phyloP scores from a whole-genome alignment of 2,329 filamentous ascomycete genomes.

The Gnomoniopsis sp. region DNA sequence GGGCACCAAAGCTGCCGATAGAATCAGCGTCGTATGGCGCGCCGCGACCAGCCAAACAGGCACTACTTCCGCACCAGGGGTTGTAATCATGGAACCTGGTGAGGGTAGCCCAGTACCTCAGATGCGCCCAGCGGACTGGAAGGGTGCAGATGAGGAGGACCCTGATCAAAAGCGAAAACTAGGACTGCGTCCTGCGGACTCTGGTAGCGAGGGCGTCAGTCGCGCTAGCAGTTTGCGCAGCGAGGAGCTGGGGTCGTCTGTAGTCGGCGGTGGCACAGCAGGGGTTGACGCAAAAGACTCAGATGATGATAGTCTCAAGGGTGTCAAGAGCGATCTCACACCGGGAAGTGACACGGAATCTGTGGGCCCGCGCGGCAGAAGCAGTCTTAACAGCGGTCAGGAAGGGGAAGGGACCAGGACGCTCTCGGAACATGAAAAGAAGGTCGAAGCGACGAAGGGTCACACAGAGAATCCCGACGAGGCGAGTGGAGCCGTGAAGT shows the following conservation, averaged over 20 bases:
- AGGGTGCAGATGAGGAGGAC: constrained; percentile 49
- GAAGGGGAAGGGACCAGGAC: not conserved
- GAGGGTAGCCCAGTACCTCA: constrained; percentile 68
- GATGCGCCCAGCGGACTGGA: constrained; percentile 71
- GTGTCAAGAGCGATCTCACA: constrained; percentile 17
- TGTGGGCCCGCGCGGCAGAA: not conserved
- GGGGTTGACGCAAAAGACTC: constrained; percentile 20
- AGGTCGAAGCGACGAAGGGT: constrained; percentile 14
- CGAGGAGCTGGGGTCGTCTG: constrained; percentile 14
- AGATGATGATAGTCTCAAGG: constrained; percentile 23
- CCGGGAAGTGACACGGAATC: constrained; percentile 1
- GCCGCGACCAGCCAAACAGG: constrained; percentile 29
- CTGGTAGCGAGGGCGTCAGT: constrained; percentile 65
- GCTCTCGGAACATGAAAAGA: constrained; percentile 13
- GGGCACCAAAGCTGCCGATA: constrained; percentile 77
- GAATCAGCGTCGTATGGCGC: constrained; percentile 82
- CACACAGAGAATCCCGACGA: constrained; percentile 7
- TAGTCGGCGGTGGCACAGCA: not conserved
- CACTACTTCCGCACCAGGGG: constrained; percentile 24
- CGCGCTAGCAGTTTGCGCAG: constrained; percentile 67
- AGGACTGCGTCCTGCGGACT: constrained; percentile 63
- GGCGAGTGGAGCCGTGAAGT: constrained; percentile 5
- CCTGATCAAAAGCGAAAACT: constrained; percentile 58
- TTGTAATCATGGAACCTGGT: constrained; percentile 62
- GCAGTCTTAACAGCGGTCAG: not conserved